Evolutionary conservation across 2,329 filamentous ascomycete genomes (phyloP).

Genomic region (Alternaria sp.): DNA sequence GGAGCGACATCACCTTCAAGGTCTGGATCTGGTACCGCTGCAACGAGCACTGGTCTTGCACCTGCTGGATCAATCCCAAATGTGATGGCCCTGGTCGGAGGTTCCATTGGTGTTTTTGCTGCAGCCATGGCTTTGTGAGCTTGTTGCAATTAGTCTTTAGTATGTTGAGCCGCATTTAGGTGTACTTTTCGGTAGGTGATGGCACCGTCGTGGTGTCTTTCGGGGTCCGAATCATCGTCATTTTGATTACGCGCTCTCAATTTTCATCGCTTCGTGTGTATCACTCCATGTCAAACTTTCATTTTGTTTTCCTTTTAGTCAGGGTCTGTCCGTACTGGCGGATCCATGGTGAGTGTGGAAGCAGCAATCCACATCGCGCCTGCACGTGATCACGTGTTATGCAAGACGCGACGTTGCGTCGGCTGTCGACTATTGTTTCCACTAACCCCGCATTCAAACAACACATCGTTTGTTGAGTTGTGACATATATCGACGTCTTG

Average conservation of each 20-base stretch:
- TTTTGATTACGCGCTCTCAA: not conserved
- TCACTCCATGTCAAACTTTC: not conserved
- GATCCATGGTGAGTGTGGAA: not conserved
- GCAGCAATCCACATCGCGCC: not conserved
- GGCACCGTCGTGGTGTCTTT: not conserved
- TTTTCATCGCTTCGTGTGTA: not conserved
- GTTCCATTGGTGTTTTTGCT: constrained; percentile 33
- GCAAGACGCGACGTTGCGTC: not conserved
- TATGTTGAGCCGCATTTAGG: not conserved
- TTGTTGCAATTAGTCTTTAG: not conserved
- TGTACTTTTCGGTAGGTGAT: not conserved
- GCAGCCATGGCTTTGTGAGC: constrained; percentile 36
- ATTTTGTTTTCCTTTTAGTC: not conserved
- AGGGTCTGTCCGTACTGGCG: not conserved
- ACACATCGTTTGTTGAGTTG: constrained; percentile 2
- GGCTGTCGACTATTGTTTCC: not conserved
- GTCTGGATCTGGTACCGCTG: constrained; percentile 19
- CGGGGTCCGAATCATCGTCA: not conserved
- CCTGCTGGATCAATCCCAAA: constrained; percentile 28
- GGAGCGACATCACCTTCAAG: constrained; percentile 15
- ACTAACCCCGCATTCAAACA: not conserved
- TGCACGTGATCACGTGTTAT: constrained; percentile 11
- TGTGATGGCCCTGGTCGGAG: constrained; percentile 31
- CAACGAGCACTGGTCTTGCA: constrained; percentile 27
- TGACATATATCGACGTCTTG: not conserved